Base-by-base conservation (phyloP, 805 yeast genomes). In the Torulaspora delbrueckii region DNA sequence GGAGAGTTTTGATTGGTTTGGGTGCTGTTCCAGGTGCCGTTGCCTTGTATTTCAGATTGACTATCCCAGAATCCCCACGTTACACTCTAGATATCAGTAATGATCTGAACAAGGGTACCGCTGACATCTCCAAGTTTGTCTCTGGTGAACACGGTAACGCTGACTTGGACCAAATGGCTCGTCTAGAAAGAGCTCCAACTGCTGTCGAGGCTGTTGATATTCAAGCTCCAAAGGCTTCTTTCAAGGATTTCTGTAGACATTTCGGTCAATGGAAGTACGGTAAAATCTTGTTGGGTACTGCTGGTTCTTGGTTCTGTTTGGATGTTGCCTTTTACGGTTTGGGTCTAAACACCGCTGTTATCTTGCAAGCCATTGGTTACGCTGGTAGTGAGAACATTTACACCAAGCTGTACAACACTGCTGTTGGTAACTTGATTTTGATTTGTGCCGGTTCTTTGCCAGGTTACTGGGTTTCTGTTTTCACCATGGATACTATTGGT, bases 371-470 rank as follows among this genome's bases (percentile, higher is more conserved):
- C 30, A 88, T 88, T 66, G 96, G 96, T 62, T 88, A 76, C 67
- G 89, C 96, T 41, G 77, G 84, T 34, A 76, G 81, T 26, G 65
- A 70, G 18, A 85, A 86, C 63, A 79, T 86, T 46, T 88, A 88
- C 75, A 64, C 73, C 46, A 75, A 79, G 37, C 71, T 89, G 53
- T 82, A 81, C 74, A 79, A 88, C 68, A 67, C 84, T 50, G 86
- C 91, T 65, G 95, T 89, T 47, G 96, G 96, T 81, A 88, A 88
- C 71, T 77, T 88, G 75, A 88, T 88, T 71, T 77, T 88, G 66
- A 80, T 88, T 53, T 86, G 95, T 77, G 97, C 97, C 46, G 96
- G 97, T 75, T 78, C 93, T 37, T 79, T 88, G 69, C 96, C 96
- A 59, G 96, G 96, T 63, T 88, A 88, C 72, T 88, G 96, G 96